Evolutionary conservation across 1,139 yeast species (phyloP).

Genomic region (Candida tetrigidarum): DNA sequence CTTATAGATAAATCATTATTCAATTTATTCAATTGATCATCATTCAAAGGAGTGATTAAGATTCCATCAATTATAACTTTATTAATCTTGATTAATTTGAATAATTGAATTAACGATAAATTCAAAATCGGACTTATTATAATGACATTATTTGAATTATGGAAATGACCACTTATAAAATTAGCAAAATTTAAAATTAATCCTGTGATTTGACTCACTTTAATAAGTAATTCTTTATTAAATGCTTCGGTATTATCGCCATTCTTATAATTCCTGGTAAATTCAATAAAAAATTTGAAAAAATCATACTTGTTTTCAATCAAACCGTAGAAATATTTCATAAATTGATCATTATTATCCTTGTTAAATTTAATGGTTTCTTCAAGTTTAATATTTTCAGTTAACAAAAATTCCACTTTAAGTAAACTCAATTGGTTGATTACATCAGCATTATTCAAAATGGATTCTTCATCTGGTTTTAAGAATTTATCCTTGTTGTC

Average conservation of each 20-base stretch:
- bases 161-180: constrained; percentile 21
- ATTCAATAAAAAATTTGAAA: neutral
- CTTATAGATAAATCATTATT: constrained; percentile 43
- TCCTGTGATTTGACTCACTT: constrained; percentile 40
- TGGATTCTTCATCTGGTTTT: constrained; percentile 10
- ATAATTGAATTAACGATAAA: constrained; percentile 37
- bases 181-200: constrained; percentile 40
- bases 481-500: constrained; percentile 9
- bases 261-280: neutral
- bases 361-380: constrained; percentile 6
- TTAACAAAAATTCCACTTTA: constrained; percentile 20
- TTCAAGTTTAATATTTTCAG: constrained; percentile 7
- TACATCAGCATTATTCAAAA: constrained; percentile 12
- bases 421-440: constrained; percentile 22
- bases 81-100: constrained; percentile 39
- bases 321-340: constrained; percentile 14
- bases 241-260: constrained; percentile 13
- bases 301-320: constrained; percentile 25
- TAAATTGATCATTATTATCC: constrained; percentile 8
- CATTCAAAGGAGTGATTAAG: constrained; percentile 13
- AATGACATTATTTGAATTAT: constrained; percentile 10
- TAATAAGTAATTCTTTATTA: constrained; percentile 17
- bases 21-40: constrained; percentile 34
- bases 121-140: constrained; percentile 39
- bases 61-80: constrained; percentile 41